These are phyloP conservation scores for Candida tetrigidarum DNA, from an alignment of 1,139 yeast species.

Conservation along the genomic window DNA sequence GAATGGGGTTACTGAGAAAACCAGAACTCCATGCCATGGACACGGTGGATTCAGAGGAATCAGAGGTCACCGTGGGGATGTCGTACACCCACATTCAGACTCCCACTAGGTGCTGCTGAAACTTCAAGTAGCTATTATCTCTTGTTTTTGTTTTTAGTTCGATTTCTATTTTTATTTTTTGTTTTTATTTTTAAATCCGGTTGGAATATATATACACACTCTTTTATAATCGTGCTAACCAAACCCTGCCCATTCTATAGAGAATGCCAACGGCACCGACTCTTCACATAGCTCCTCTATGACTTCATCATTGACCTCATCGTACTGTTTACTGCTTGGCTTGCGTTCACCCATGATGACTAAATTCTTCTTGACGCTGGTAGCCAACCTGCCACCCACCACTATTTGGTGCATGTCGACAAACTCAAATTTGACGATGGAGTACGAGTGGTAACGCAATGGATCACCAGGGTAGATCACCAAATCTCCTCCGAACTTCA, in stretches of 20 bases:
- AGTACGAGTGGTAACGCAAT: conserved; percentile 66
- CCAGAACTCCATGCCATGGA: conserved; percentile 1
- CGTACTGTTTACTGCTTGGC: conserved; percentile 21
- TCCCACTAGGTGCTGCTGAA: background rate
- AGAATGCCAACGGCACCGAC: conserved; percentile 43
- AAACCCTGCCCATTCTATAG: conserved; percentile 85
- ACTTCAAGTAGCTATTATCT: too few species aligned
- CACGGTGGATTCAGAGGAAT: background rate
- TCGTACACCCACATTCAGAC: background rate
- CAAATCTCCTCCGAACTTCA: conserved; percentile 88
- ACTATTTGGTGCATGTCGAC: conserved; percentile 60
- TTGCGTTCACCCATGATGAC: conserved; percentile 46
- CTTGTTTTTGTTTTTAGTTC: background rate
- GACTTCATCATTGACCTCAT: conserved; percentile 23
- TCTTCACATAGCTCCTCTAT: conserved; percentile 16
- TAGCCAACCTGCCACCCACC: conserved; percentile 87
- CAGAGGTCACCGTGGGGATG: background rate
- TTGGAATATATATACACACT: background rate
- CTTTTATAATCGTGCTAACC: conserved; percentile 55
- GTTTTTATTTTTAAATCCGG: background rate
- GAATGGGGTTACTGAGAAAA: background rate
- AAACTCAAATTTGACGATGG: conserved; percentile 60
- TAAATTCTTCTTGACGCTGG: conserved; percentile 90
- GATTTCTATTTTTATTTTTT: background rate
- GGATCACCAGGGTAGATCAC: conserved; percentile 97